phyloP scores from a whole-genome alignment of 2,329 filamentous ascomycete species.

The Dactylellina haptotyla region DNA sequence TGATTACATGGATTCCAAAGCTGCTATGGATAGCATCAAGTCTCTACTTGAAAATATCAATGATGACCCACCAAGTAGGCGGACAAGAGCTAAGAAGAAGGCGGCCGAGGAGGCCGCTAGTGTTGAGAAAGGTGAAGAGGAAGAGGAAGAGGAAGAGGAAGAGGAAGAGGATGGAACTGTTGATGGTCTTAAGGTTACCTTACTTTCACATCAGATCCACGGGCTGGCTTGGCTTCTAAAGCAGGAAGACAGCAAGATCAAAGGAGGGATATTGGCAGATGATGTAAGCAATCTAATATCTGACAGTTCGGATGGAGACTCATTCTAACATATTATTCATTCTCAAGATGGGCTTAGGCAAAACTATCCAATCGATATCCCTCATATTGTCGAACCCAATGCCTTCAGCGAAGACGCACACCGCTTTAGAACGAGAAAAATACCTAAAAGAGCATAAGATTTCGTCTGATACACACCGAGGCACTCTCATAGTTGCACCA shows the following conservation, averaged over 20 bases:
- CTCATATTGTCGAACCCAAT: conserved; percentile 85
- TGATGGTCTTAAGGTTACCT: conserved; percentile 83
- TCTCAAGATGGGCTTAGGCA: conserved; percentile 93
- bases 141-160: conserved; percentile 67
- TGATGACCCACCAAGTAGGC: conserved; percentile 71
- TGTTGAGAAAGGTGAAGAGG: conserved; percentile 59
- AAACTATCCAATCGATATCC: conserved; percentile 92
- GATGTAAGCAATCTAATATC: conserved; percentile 65
- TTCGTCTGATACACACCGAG: conserved; percentile 75
- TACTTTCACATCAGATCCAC: conserved; percentile 92
- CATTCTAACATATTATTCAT: background rate
- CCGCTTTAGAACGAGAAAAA: conserved; percentile 62
- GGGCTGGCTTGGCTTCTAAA: conserved; percentile 95
- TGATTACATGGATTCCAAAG: conserved; percentile 73
- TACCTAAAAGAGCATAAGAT: conserved; percentile 70
- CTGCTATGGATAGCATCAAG: conserved; percentile 80
- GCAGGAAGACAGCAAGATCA: conserved; percentile 85
- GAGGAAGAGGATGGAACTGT: conserved; percentile 72
- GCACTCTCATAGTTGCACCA: conserved; percentile 90
- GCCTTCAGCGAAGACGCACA: conserved; percentile 69
- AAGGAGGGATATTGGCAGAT: conserved; percentile 93
- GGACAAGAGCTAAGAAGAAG: conserved; percentile 49
- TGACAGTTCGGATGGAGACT: background rate
- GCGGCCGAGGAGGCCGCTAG: conserved; percentile 45
- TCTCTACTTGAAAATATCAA: conserved; percentile 82